These are phyloP conservation scores for Albifimbria verrucaria DNA, from an alignment of 2,329 filamentous ascomycete species.

Conservation along the genomic window DNA sequence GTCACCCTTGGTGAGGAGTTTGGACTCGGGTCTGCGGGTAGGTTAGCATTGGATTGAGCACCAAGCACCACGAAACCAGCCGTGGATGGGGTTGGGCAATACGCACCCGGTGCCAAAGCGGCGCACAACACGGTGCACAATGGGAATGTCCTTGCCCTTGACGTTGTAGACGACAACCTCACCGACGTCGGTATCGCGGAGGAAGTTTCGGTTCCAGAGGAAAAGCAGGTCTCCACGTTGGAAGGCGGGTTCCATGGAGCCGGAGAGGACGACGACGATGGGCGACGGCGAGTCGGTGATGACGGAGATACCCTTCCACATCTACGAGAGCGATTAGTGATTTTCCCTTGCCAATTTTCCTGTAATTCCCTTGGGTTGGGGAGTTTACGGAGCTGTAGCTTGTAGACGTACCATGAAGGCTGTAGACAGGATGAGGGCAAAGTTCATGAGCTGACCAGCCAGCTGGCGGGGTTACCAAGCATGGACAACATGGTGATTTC, in stretches of 20 bases:
- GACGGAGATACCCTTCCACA: slow-evolving; percentile 87
- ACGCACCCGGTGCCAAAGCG: slow-evolving; percentile 60
- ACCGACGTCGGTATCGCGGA: slow-evolving; percentile 53
- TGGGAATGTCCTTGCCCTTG: slow-evolving; percentile 91
- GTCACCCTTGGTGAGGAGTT: slow-evolving; percentile 93
- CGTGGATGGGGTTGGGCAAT: not conserved
- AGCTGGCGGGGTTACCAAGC: slow-evolving; percentile 74
- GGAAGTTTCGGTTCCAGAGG: slow-evolving; percentile 68
- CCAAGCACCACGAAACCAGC: no score
- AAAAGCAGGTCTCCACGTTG: slow-evolving; percentile 74
- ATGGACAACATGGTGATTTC: slow-evolving; percentile 58
- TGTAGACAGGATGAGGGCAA: slow-evolving; percentile 83
- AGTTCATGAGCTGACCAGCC: slow-evolving; percentile 81
- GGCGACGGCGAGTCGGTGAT: slow-evolving; percentile 71
- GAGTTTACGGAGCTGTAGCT: no score
- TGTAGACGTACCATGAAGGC: slow-evolving; percentile 84
- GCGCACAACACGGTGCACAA: slow-evolving; percentile 89
- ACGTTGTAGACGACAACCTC: slow-evolving; percentile 73
- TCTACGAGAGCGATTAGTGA: slow-evolving; percentile 32
- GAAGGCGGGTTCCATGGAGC: slow-evolving; percentile 82
- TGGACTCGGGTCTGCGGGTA: slow-evolving; percentile 45
- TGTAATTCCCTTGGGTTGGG: no score
- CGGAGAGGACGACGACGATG: slow-evolving; percentile 80
- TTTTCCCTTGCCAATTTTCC: no score
- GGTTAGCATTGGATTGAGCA: no score